Percentiles rank a stretch among this genome's conserved stretches.
Evolutionary conservation across 23 red algal genomes (phyloP).

Genomic region (Gracilariopsis chorda): DNA sequence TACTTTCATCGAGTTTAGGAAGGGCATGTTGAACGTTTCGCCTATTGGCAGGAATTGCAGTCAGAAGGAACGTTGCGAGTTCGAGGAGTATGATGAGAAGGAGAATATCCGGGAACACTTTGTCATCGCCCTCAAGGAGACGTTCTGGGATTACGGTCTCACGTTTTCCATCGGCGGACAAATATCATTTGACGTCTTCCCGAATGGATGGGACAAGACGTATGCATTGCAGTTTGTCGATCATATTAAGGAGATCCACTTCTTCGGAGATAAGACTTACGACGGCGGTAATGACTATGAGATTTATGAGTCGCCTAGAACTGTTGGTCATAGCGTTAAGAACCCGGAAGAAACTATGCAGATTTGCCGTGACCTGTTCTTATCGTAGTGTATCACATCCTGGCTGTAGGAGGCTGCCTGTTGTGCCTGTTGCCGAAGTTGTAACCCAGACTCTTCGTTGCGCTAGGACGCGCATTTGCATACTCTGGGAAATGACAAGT

Average conservation of each 20-base stretch:
- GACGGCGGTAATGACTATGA: slow-evolving; percentile 97
- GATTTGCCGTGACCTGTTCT: slow-evolving; percentile 71
- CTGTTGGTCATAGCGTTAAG: slow-evolving; percentile 78
- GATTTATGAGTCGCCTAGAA: slow-evolving; percentile 79
- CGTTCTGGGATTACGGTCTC: slow-evolving; percentile 74
- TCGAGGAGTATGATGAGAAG: slow-evolving; percentile 89
- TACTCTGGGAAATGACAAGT: too few species aligned
- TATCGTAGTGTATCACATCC: too few species aligned
- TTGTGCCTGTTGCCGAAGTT: too few species aligned
- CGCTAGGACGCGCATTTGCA: too few species aligned
- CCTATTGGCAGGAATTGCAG: slow-evolving; percentile 97
- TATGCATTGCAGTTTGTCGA: slow-evolving; percentile 87
- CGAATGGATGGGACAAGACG: slow-evolving; percentile 94
- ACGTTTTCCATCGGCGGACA: slow-evolving; percentile 98
- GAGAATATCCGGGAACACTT: slow-evolving; percentile 63
- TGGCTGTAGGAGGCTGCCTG: too few species aligned
- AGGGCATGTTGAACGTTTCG: slow-evolving; percentile 97
- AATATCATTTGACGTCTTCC: slow-evolving; percentile 99
- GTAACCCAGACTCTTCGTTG: too few species aligned
- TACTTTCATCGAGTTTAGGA: slow-evolving; percentile 99
- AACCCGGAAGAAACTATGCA: slow-evolving; percentile 77
- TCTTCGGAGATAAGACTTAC: slow-evolving; percentile 98
- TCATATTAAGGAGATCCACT: slow-evolving; percentile 81
- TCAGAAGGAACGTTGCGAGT: slow-evolving; percentile 91
- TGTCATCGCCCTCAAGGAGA: slow-evolving; percentile 76